Evolutionary conservation across 2,329 filamentous ascomycete species (phyloP), one percentile per base, ranked within the genome.

Genomic region (Stenocarpella maydis): DNA sequence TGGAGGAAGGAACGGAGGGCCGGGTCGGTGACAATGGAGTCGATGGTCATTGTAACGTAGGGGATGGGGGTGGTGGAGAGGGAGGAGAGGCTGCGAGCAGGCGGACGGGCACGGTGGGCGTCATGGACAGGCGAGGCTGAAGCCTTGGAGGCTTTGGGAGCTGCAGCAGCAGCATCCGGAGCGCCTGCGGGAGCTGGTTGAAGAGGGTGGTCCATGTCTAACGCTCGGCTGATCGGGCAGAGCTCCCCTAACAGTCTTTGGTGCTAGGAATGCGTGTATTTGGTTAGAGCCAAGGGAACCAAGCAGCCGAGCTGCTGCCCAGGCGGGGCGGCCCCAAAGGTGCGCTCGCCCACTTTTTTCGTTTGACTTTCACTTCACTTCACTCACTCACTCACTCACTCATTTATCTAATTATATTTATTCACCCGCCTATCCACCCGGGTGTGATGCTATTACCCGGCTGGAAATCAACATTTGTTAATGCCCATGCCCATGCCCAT

Each of bases 1-100:
- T 90, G 84, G 60, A 97, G 85, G 58, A 94, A 91, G 7, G 89
- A 86, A 68, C 86, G 84, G 55, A 97, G 88, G 70, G 86, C 83
- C 3, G 88, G 83, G 75, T 93, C 90, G 68, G 86, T 88, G 72
- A 93, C 87, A 72, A 90, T 87, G 26, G 85, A 81, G 71, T 85
- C 81, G 74, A 86, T 83, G 43, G 85, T 80, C 87, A 90, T 90
- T 49, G 64, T 69, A 14, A 31, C 49, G 47, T 67, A 34, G 37
- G 64, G 54, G 15, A 52, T 61, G 12, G 61, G 63, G 17, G 47
- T 14, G 45, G 43, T 49, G 15, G 65, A 49, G 31, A 67, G 65
- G 52, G 52, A 50, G 17, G 28, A 45, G 50, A 31, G 2, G 12
- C 28, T 37, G 26, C 8, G 39, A 34, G 65, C 2, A 21, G 52